Evolutionary conservation across 225 moss, liverwort and hornwort genomes (phyloP), one percentile per base, ranked within the genome.

Genomic region (Climacium dendroides): DNA sequence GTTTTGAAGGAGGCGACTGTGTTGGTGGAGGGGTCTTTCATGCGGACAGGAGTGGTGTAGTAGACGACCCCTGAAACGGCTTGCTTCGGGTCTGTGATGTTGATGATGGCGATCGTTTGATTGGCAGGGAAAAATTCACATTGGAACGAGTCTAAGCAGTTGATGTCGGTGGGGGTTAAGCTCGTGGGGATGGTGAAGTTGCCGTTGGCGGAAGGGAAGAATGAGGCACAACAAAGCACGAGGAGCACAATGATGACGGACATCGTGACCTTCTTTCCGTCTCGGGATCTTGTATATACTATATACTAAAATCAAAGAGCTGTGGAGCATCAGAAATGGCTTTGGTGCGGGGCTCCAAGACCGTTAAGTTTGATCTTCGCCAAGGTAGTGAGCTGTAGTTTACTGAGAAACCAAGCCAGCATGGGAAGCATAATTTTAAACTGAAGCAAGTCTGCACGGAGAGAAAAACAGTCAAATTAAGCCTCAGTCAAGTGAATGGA

Each of bases 11-110:
- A 91, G 37, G 92, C 86, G 47, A 88, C 25, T 41, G 48, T 85
- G 35, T 30, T 64, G 19, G 88, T 87, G 18, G 81, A 52, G 8
- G 87, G 90, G n/a, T 92, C 90, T 73, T 85, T 89, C 92, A 90
- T 87, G 50, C 89, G 85, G 1, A 89, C 23, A 25, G 89, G 90
- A 5, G 63, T 59, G 32, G 2, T 22, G 86, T 87, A 90, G 34
- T 92, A 90, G 4, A 71, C 87, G 19, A 89, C 78, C 35, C 92
- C 89, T 7, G 25, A 20, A 20, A 22, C 34, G 19, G 28, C 5
- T 54, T 79, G 73, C 29, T 13, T 10, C 4, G 87, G 87, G 26
- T 78, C 15, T 12, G 47, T 59, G 48, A 77, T 87, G 87, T 89
- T 74, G 57, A 90, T 90, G 39, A 92, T 76, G 19, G 87, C 70